These are phyloP conservation scores for Gryganskiella cystojenkinii DNA, from an alignment of 192 early-diverging fungal genomes.

Conservation along the genomic window DNA sequence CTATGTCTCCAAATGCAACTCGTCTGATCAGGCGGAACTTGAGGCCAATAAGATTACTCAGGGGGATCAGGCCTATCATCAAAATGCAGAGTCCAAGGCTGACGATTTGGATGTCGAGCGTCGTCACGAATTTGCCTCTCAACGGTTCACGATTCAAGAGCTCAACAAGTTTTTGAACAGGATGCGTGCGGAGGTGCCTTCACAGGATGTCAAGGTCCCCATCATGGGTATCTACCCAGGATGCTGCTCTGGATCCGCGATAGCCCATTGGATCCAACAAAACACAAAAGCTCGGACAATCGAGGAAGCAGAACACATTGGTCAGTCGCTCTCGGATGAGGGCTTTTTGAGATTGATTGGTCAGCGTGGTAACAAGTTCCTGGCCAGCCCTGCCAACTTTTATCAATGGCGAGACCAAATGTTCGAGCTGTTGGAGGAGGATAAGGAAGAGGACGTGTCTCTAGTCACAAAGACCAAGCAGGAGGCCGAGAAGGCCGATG, in stretches of 20 bases:
- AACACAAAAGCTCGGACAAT: conserved; percentile 69
- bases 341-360: conserved; percentile 76
- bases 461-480: conserved; percentile 48
- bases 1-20: conserved; percentile 63
- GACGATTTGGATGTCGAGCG: conserved; percentile 15
- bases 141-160: conserved; percentile 68
- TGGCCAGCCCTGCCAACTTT: conserved; percentile 65
- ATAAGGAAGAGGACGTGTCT: conserved; percentile 40
- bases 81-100: not conserved
- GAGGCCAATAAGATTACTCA: conserved; percentile 50
- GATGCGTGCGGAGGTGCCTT: conserved; percentile 70
- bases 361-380: conserved; percentile 74
- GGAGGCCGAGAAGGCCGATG: conserved; percentile 76
- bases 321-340: conserved; percentile 73
- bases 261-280: conserved; percentile 78
- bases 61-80: conserved; percentile 11
- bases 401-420: conserved; percentile 79
- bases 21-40: conserved; percentile 73
- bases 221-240: conserved; percentile 73
- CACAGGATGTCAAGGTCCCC: conserved; percentile 73
- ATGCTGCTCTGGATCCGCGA: conserved; percentile 72
- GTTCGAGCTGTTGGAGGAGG: conserved; percentile 60
- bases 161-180: conserved; percentile 69
- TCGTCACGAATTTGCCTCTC: conserved; percentile 61
- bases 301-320: conserved; percentile 74